These are phyloP conservation scores for Nitzschia putrida DNA, from an alignment of 108 stramenopile species.

Conservation along the genomic window DNA sequence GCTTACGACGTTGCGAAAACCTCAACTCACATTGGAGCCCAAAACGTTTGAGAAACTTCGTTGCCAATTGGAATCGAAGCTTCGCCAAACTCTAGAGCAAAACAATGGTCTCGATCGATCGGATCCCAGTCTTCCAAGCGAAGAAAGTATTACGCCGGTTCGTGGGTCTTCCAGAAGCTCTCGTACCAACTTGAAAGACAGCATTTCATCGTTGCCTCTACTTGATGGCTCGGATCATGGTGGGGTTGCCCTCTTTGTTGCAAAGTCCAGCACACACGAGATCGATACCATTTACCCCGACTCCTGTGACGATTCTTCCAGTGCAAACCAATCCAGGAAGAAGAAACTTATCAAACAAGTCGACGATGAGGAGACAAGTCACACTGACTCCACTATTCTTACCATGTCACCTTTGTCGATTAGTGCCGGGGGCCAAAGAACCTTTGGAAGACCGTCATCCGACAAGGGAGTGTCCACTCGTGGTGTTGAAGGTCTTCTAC, in stretches of 20 bases:
- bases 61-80: neutral
- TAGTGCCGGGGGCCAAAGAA: neutral
- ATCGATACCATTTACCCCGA: neutral
- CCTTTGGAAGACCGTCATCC: neutral
- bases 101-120: no score
- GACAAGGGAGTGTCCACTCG: no score
- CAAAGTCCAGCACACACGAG: neutral
- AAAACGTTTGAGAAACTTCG: slow-evolving; percentile 9
- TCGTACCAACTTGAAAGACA: no score
- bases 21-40: neutral
- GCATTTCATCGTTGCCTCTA: no score
- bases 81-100: neutral
- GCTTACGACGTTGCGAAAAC: neutral
- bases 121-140: no score
- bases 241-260: neutral
- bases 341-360: neutral
- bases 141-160: no score
- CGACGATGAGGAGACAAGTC: neutral
- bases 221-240: neutral
- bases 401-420: slow-evolving; percentile 4
- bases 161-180: no score
- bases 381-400: neutral
- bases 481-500: no score
- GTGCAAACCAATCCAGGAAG: neutral
- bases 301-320: neutral